Evolutionary conservation across 2,329 filamentous ascomycete genomes (phyloP), one percentile per base, ranked within the genome.

Genomic region (Chrysoporthe austroafricana): DNA sequence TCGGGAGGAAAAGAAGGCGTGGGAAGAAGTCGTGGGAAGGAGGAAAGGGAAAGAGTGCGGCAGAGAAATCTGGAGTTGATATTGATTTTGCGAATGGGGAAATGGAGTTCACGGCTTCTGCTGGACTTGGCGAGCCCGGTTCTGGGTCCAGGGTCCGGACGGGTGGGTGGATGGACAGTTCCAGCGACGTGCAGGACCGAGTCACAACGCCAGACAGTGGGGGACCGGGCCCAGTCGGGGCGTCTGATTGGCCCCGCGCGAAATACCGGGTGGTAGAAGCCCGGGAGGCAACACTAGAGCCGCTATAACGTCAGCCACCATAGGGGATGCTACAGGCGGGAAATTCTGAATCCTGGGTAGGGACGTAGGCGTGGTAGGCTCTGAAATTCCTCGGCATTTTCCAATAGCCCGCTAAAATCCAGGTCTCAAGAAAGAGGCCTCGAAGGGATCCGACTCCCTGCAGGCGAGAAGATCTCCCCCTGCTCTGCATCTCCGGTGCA

Each of bases 11-110:
- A 63, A 21, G 52, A 42, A 50, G 32, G 18, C 44, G 52, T 16
- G 62, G 26, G 26, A 42, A 32, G 32, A 61, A 60, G 58, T 32
- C 32, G 26, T 16, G 6, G 42, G 52, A 32, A 32, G 32, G 32
- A 18, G 34, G n/a, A 16, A 57, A 52, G 26, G 3, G n/a, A 32
- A 32, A 42, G 52, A 54, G 21, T 54, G 50, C 26, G 42, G 60
- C 48, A 43, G 66, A 68, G 63, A 68, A 68, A 68, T 66, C 42
- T 64, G 64, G 62, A 60, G 68, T 62, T 67, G 50, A 69, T 67
- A 69, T 69, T 42, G 58, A 66, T 48, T 39, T 61, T 56, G 57
- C 61, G 66, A 64, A 34, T 66, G 58, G 62, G 54, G 34, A n/a
- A 32, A 57, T 39, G 14, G 32, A 39, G 34, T 39, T 57, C 32